Base-by-base conservation (phyloP, 345 rosid species). In the Camelina hispida region DNA sequence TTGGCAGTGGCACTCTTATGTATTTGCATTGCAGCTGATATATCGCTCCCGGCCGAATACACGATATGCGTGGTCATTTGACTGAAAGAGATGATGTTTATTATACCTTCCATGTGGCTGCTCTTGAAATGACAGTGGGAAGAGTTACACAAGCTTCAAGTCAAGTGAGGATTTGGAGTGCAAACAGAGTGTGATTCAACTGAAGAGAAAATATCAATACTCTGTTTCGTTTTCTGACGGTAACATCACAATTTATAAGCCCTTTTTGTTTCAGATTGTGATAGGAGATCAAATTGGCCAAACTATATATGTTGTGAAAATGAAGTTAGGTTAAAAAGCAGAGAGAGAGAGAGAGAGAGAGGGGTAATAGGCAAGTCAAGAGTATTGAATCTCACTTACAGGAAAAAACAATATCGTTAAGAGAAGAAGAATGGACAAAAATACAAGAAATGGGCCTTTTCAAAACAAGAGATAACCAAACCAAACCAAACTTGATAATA, bases 361-460 rank as follows among this genome's bases (percentile, higher is more conserved):
- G 37, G 9, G 38, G 42, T 47, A 70, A 38, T 18, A 64, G 13
- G 65, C 48, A 73, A 73, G 72, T 66, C 66, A 23, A n/a, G 61
- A 37, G 69, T 68, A 68, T 5, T 68, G 69, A 68, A 32, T 68
- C 50, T 75, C 74, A 61, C 55, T 51, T 43, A 52, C n/a, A 20
- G 69, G 22, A 61, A 40, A 68, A 68, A 68, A 68, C 55, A 75
- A 60, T 60, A 66, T 5, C 66, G 72, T 74, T 3, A 57, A 74
- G 34, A 40, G 51, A 25, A 73, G 63, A 73, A 54, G 63, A 77
- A 65, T 65, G 72, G 55, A 77, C 80, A 76, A 75, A 48, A 61
- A 28, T 55, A 77, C 66, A 77, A 69, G 51, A 62, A 37, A 16
- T 0, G 43, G 65, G 7, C 30, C 55, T 66, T 62, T 11, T 22